These are phyloP conservation scores for Trametes cinnabarina DNA, from an alignment of 768 basidiomycete genomes.

Conservation along the genomic window DNA sequence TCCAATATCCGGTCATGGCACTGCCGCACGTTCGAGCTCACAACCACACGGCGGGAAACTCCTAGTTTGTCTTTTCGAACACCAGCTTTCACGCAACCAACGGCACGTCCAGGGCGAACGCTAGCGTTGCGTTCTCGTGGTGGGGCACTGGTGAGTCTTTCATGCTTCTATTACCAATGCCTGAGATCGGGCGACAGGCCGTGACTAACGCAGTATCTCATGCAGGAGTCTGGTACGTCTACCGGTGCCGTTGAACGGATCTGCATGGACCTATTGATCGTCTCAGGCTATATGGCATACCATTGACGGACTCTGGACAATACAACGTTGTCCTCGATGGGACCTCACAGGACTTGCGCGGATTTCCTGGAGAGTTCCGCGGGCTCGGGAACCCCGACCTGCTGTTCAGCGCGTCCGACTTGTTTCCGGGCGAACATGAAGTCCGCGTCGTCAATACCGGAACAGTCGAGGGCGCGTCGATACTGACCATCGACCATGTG, in stretches of 20 bases:
- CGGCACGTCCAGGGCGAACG: neutral
- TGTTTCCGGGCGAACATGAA: conserved; percentile 10
- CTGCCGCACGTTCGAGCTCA: neutral
- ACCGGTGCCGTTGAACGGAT: too few species aligned
- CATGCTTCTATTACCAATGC: neutral
- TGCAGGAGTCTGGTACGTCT: conserved; percentile 1
- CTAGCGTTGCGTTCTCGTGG: conserved; percentile 16
- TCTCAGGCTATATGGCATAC: conserved; percentile 19
- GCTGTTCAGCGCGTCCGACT: neutral
- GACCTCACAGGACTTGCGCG: neutral
- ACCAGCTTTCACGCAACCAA: conserved; percentile 20
- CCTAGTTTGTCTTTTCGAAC: neutral
- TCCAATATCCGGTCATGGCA: neutral
- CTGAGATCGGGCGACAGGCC: too few species aligned
- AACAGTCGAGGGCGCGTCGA: neutral
- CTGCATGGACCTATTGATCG: too few species aligned
- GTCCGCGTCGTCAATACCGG: conserved; percentile 17
- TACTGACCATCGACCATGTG: conserved; percentile 19
- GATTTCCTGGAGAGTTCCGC: conserved; percentile 4
- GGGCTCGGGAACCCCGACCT: neutral
- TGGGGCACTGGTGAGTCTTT: conserved; percentile 15
- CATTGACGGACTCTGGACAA: conserved; percentile 2
- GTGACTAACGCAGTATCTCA: too few species aligned
- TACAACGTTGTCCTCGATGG: conserved; percentile 20
- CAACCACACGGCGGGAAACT: neutral